A percentile compares a stretch with the other conserved stretches of the same genome.
Conservation (phyloP, 139 green algal species). For the Mesotaenium endlicherianum region DNA sequence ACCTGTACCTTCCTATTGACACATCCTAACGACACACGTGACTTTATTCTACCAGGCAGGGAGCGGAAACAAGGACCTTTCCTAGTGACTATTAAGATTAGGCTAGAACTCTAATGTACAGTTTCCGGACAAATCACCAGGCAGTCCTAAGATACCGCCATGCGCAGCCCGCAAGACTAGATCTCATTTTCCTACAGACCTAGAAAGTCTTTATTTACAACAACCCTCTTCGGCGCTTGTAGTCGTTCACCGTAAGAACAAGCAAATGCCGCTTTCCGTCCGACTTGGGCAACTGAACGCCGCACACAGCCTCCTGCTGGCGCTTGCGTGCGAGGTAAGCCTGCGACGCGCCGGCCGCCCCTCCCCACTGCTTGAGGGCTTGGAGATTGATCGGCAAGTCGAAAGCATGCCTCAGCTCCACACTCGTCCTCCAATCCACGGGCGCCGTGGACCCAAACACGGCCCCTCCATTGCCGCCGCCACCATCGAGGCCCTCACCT, state of each 20-base stretch:
- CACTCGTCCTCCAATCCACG: not conserved
- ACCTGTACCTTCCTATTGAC: too few relatives aligned
- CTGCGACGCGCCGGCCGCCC: not conserved
- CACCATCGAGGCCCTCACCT: not conserved
- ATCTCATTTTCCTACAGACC: too few relatives aligned
- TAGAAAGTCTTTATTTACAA: slow-evolving; percentile 8
- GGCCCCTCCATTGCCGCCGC: too few relatives aligned
- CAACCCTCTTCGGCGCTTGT: slow-evolving; percentile 47
- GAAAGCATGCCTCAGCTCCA: slow-evolving; percentile 26
- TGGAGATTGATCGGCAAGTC: slow-evolving; percentile 33
- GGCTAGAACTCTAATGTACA: too few relatives aligned
- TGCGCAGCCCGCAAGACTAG: too few relatives aligned
- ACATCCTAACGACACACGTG: too few relatives aligned
- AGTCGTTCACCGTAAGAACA: slow-evolving; percentile 39
- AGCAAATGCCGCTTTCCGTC: not conserved
- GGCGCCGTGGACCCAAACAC: slow-evolving; percentile 11
- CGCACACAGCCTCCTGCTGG: slow-evolving; percentile 23
- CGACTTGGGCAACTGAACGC: not conserved
- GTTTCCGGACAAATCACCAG: too few relatives aligned
- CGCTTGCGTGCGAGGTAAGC: slow-evolving; percentile 38
- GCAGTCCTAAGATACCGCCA: too few relatives aligned
- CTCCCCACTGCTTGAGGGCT: slow-evolving; percentile 7
- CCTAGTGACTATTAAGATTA: too few relatives aligned
- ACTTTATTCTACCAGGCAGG: too few relatives aligned
- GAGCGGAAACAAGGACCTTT: too few relatives aligned